phyloP scores from a whole-genome alignment of 345 rosid genomes.

The Eucalyptus regnans region DNA sequence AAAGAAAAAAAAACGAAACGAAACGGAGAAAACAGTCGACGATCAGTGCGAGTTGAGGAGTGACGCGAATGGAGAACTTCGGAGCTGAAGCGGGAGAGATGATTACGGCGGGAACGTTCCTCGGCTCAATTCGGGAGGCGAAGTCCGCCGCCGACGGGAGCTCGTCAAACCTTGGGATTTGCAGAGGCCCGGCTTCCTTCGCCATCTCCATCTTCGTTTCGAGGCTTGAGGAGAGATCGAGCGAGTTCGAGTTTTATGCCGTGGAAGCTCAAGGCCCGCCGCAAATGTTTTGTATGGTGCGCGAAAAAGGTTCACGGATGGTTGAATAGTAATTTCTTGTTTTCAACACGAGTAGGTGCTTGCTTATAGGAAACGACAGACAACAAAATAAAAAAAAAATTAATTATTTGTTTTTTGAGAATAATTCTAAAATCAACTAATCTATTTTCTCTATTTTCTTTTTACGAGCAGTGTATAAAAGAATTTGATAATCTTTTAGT shows the following conservation, averaged over 20 bases:
- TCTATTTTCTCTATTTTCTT: no score
- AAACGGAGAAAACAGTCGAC: neutral
- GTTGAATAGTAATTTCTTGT: no score
- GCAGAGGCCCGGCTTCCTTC: neutral
- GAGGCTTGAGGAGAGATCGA: neutral
- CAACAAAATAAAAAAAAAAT: no score
- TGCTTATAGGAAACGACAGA: no score
- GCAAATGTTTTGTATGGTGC: neutral
- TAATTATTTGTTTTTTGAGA: no score
- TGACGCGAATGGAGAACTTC: neutral
- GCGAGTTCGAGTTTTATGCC: neutral
- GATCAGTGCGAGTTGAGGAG: neutral
- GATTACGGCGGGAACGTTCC: slow-evolving; percentile 59
- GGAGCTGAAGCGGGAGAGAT: neutral
- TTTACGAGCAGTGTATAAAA: no score
- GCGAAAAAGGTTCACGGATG: neutral
- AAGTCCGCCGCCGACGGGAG: slow-evolving; percentile 40
- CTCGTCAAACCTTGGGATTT: slow-evolving; percentile 28
- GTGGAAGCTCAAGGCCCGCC: neutral
- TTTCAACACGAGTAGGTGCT: no score
- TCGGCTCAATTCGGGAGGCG: slow-evolving; percentile 46
- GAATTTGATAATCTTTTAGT: no score
- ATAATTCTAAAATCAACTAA: no score
- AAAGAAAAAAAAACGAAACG: neutral
- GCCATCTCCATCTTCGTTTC: neutral